Evolutionary conservation across 495 filamentous ascomycete species (phyloP), one percentile per base, ranked within the genome.

Genomic region (Lichina pygmaea): DNA sequence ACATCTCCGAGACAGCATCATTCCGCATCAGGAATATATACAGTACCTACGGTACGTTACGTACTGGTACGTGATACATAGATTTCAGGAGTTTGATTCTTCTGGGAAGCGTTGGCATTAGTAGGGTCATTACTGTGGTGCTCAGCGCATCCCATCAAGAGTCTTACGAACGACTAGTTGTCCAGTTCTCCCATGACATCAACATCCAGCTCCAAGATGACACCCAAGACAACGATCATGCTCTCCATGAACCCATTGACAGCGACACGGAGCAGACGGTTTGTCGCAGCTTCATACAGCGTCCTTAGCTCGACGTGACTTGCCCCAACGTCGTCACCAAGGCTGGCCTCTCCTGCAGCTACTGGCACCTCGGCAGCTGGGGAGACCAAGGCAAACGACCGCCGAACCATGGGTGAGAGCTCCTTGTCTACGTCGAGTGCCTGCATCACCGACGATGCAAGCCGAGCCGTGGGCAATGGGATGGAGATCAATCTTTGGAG

Each of bases 211-310:
- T 93, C 80, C 53, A 77, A 71, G 76, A 91, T 91, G 0, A 89
- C 77, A 33, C 78, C 77, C 41, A 95, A 56, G 0, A 94, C 73
- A 34, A 92, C 72, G 8, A 75, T 71, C 31, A 94, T 52, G 51
- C 80, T 91, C 50, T 95, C 89, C 66, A 95, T 83, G 55, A 93
- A 93, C n/a, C 86, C 84, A 61, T 97, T 97, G 51, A 93, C 86
- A 11, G 89, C 83, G 8, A 97, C 89, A 12, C 89, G 75, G 50
- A 97, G 67, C 91, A 94, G 94, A 47, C 89, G 75, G 51, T 92
- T 89, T 12, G 89, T 95, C 0, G 83, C 85, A 0, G 89, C 89
- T 42, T 68, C 71, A 63, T 95, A 97, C 44, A 78, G 71, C 8
- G 77, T 77, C 36, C 68, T 24, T 4, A 24, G 24, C 24, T 24